Conservation (phyloP, 495 filamentous ascomycete genomes). For the Geopyxis carbonaria region DNA sequence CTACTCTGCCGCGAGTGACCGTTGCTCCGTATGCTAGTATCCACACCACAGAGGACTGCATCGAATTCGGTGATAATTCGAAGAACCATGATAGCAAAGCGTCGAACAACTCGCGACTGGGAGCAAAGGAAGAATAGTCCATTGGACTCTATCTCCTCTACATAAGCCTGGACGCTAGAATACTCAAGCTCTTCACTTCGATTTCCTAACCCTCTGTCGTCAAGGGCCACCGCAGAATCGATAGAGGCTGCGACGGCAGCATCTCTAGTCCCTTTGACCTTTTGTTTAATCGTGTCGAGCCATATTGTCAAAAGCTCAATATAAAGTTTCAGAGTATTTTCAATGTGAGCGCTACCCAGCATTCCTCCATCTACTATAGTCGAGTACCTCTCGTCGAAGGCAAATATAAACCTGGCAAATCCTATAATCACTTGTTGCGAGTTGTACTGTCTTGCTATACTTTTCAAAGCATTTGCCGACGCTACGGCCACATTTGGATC, state of each 20-base stretch:
- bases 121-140: slow-evolving; percentile 97
- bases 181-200: slow-evolving; percentile 63
- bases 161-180: slow-evolving; percentile 71
- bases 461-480: slow-evolving; percentile 81
- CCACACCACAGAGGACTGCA: slow-evolving; percentile 56
- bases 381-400: slow-evolving; percentile 88
- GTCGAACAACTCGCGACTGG: slow-evolving; percentile 71
- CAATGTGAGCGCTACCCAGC: slow-evolving; percentile 87
- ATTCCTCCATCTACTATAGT: slow-evolving; percentile 97
- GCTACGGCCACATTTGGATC: slow-evolving; percentile 82
- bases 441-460: slow-evolving; percentile 82
- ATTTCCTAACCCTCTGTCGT: slow-evolving; percentile 38
- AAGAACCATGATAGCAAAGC: slow-evolving; percentile 81
- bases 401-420: slow-evolving; percentile 93
- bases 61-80: slow-evolving; percentile 90
- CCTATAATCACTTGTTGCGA: slow-evolving; percentile 94
- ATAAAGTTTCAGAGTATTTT: slow-evolving; percentile 80
- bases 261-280: slow-evolving; percentile 38
- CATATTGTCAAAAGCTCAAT: slow-evolving; percentile 88
- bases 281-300: slow-evolving; percentile 88
- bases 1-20: slow-evolving; percentile 19
- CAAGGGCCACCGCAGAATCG: slow-evolving; percentile 31
- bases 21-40: slow-evolving; percentile 34
- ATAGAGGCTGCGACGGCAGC: slow-evolving; percentile 46
- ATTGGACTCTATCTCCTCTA: slow-evolving; percentile 93